These are phyloP conservation scores for Colletotrichum viniferum DNA, from an alignment of 2,329 filamentous ascomycete genomes.

Conservation along the genomic window DNA sequence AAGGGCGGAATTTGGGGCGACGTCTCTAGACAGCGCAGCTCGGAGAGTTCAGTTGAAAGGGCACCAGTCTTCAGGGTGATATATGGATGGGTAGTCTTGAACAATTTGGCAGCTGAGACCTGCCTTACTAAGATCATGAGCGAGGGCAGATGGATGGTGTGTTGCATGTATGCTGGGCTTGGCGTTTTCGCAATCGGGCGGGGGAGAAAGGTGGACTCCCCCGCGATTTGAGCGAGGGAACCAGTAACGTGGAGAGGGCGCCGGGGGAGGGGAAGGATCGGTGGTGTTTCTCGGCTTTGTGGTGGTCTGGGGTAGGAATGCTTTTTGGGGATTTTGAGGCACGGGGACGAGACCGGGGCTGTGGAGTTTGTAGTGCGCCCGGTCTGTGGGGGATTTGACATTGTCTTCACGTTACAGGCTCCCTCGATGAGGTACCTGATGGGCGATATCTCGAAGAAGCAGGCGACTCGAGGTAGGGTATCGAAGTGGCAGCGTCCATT, in stretches of 20 bases:
- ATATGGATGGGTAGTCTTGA: background rate
- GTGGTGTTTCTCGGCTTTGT: background rate
- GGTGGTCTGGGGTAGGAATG: background rate
- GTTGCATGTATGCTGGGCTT: background rate
- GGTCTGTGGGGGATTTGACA: background rate
- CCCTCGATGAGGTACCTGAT: background rate
- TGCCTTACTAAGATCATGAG: background rate
- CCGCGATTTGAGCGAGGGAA: background rate
- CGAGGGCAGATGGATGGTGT: background rate
- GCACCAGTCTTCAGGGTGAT: background rate
- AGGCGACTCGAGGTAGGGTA: background rate
- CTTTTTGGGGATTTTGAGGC: background rate
- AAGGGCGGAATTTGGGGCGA: background rate
- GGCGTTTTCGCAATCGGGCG: background rate
- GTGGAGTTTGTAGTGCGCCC: background rate
- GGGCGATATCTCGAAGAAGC: background rate
- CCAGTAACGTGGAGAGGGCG: background rate
- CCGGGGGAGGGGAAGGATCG: background rate
- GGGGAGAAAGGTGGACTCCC: background rate
- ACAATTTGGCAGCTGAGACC: too few species aligned
- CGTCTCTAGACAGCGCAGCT: accelerated
- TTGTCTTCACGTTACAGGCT: background rate
- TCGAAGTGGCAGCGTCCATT: background rate
- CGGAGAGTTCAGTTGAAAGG: accelerated
- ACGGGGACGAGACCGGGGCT: background rate